A percentile compares a stretch with the other conserved stretches of the same genome.
Evolutionary conservation across 176 grass and related monocot species (phyloP).

Genomic region (Cocos nucifera): DNA sequence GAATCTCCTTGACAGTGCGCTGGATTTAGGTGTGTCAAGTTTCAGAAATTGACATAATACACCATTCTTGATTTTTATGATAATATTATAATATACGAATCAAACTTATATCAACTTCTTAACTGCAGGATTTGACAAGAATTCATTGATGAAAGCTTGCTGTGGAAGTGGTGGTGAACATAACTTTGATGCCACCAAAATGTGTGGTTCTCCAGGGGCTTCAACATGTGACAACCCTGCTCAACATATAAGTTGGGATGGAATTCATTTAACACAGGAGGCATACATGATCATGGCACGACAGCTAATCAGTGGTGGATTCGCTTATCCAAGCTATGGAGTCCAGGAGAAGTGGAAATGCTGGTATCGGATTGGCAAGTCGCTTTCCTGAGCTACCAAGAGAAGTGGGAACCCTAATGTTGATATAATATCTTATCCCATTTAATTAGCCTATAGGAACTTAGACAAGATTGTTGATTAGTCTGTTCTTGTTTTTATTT

Average conservation of each 20-base stretch:
- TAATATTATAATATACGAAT: too few species aligned
- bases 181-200: slow-evolving; percentile 46
- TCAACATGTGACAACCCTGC: slow-evolving; percentile 28
- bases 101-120: too few species aligned
- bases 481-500: too few species aligned
- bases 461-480: too few species aligned
- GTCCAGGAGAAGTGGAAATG: slow-evolving; percentile 73
- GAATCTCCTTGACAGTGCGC: slow-evolving; percentile 49
- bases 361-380: background rate
- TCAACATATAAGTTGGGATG: slow-evolving; percentile 65
- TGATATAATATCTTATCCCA: too few species aligned
- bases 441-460: too few species aligned
- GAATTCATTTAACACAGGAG: slow-evolving; percentile 81
- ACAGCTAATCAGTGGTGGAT: slow-evolving; percentile 55
- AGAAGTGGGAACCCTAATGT: too few species aligned
- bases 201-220: slow-evolving; percentile 47
- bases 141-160: slow-evolving; percentile 47
- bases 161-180: slow-evolving; percentile 46
- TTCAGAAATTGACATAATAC: too few species aligned
- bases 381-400: too few species aligned
- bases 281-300: slow-evolving; percentile 61
- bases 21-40: slow-evolving; percentile 25
- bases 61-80: too few species aligned
- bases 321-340: slow-evolving; percentile 36
- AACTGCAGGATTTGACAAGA: slow-evolving; percentile 44